A percentile compares a stretch with the other conserved stretches of the same genome.
Conservation (phyloP, 352 stramenopile species). For the Phytophthora macrochlamydospora region DNA sequence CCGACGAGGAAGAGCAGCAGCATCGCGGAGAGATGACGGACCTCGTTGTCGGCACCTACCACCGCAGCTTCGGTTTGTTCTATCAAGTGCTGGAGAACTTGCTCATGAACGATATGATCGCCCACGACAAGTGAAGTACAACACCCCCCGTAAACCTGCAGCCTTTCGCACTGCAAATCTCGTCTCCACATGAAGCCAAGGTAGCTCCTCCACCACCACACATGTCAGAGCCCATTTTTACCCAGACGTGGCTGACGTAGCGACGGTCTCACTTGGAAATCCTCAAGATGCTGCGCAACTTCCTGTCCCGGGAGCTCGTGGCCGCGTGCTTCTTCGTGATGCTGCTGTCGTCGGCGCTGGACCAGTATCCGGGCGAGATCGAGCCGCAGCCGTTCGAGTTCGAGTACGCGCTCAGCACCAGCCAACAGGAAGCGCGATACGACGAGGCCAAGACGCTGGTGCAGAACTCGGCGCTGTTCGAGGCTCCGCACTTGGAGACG, state of each 20-base stretch:
- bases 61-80: slow-evolving; percentile 18
- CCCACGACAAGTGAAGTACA: neutral
- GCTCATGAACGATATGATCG: slow-evolving; percentile 12
- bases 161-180: neutral
- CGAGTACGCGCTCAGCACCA: slow-evolving; percentile 43
- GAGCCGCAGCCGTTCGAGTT: slow-evolving; percentile 38
- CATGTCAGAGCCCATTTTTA: neutral
- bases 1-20: slow-evolving; percentile 12
- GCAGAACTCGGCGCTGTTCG: slow-evolving; percentile 23
- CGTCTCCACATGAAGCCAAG: too few relatives aligned
- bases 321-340: slow-evolving; percentile 54
- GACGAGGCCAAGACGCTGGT: slow-evolving; percentile 24
- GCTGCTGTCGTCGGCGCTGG: slow-evolving; percentile 55
- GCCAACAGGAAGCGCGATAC: slow-evolving; percentile 48
- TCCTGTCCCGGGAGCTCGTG: slow-evolving; percentile 55
- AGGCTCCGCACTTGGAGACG: slow-evolving; percentile 28
- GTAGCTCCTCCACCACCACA: too few relatives aligned
- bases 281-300: slow-evolving; percentile 33
- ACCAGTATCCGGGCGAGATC: slow-evolving; percentile 50
- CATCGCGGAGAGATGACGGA: slow-evolving; percentile 19
- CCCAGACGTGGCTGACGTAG: neutral
- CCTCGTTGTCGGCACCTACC: slow-evolving; percentile 16
- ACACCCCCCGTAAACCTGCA: neutral
- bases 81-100: slow-evolving; percentile 26
- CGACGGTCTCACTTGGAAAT: neutral